Evolutionary conservation across 2,329 filamentous ascomycete genomes (phyloP).

Genomic region (Venturiaceae sp.): DNA sequence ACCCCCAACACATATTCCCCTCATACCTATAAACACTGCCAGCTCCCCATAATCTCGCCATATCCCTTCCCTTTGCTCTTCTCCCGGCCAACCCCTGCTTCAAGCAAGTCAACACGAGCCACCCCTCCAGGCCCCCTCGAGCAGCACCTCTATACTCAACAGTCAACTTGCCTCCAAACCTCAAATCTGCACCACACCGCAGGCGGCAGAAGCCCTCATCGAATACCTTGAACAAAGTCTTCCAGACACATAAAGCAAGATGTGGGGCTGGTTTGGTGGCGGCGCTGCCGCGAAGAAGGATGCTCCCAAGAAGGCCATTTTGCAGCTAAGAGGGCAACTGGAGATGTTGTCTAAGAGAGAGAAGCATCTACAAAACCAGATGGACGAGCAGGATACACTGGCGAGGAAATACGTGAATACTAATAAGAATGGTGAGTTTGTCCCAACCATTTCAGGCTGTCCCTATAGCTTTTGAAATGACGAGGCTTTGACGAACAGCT

Average conservation of each 20-base stretch:
- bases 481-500: neutral
- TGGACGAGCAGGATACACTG: conserved; percentile 82
- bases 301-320: conserved; percentile 91
- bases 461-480: neutral
- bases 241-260: conserved; percentile 1
- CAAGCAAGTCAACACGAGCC: neutral
- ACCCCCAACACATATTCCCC: neutral
- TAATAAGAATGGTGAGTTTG: conserved; percentile 77
- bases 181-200: neutral
- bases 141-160: neutral
- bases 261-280: conserved; percentile 75
- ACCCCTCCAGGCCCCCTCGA: neutral
- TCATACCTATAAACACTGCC: neutral
- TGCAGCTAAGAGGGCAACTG: conserved; percentile 76
- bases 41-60: neutral
- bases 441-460: neutral
- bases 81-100: neutral
- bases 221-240: neutral
- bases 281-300: conserved; percentile 82
- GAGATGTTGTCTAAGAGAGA: conserved; percentile 98
- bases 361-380: conserved; percentile 81
- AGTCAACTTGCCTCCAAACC: neutral
- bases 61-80: neutral
- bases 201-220: neutral
- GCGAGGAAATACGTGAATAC: conserved; percentile 79